Percentiles rank a stretch among this genome's conserved stretches.
Conservation (phyloP, 768 basidiomycete species). For the Hypholoma sublateritium region DNA sequence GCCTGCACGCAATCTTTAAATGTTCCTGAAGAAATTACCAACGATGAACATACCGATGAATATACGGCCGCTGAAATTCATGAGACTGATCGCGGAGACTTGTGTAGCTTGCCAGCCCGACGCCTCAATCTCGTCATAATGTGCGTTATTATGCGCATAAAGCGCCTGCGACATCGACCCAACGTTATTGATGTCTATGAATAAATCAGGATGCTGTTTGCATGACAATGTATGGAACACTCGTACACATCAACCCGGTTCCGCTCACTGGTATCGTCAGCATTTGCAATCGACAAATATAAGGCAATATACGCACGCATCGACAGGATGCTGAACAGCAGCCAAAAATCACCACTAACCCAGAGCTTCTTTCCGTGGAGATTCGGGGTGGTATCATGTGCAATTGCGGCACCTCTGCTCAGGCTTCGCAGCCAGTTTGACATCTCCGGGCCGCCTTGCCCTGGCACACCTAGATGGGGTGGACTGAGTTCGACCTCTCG, state of each 20-base stretch:
- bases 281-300: background rate
- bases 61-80: conserved; percentile 80
- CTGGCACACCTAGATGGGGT: background rate
- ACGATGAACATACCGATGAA: conserved; percentile 52
- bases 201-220: conserved; percentile 26
- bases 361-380: conserved; percentile 54
- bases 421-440: conserved; percentile 15
- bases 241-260: conserved; percentile 81
- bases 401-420: conserved; percentile 22
- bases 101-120: conserved; percentile 80
- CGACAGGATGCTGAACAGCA: conserved; percentile 55
- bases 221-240: background rate
- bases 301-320: conserved; percentile 45
- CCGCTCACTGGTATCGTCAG: conserved; percentile 54
- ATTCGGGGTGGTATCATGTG: conserved; percentile 40
- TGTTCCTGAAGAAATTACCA: background rate
- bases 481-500: conserved; percentile 14
- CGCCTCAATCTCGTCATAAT: conserved; percentile 68
- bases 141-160: conserved; percentile 55
- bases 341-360: conserved; percentile 59
- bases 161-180: conserved; percentile 69
- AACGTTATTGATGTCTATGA: conserved; percentile 81
- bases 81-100: conserved; percentile 79
- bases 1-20: conserved; percentile 36
- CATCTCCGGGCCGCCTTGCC: conserved; percentile 4